A percentile compares a stretch with the other conserved stretches of the same genome.
Evolutionary conservation across 139 green algal species (phyloP).

Genomic region (Haematococcus lacustris): DNA sequence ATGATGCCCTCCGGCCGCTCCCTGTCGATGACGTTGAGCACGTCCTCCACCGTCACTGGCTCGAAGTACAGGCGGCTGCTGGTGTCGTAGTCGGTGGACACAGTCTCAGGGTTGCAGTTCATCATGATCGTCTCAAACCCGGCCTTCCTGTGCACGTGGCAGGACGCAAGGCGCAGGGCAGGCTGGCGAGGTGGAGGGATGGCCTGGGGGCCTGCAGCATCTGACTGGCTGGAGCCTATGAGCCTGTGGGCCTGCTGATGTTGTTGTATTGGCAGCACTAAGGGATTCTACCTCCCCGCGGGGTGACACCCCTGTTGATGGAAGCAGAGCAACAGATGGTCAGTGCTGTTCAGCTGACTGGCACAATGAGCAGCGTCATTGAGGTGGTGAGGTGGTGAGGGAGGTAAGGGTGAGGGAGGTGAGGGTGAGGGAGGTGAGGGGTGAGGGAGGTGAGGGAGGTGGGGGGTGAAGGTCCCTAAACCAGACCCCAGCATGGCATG

Average conservation of each 20-base stretch:
- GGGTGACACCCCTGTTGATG: too few species aligned
- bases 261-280: background rate
- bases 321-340: background rate
- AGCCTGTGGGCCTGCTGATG: background rate
- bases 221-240: background rate
- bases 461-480: background rate
- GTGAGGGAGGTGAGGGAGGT: too few species aligned
- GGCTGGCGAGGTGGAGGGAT: background rate
- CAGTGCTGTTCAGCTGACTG: background rate
- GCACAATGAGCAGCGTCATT: background rate
- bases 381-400: too few species aligned
- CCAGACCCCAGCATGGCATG: background rate
- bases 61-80: conserved; percentile 98
- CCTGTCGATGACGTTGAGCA: conserved; percentile 94
- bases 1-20: conserved; percentile 91
- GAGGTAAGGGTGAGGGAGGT: too few species aligned
- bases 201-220: background rate
- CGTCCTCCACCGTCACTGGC: conserved; percentile 90
- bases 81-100: conserved; percentile 99
- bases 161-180: background rate
- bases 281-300: background rate
- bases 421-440: too few species aligned
- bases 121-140: conserved; percentile 99
- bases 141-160: conserved; percentile 37
- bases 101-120: conserved; percentile 99